A percentile compares a stretch with the other conserved stretches of the same genome.
phyloP scores from a whole-genome alignment of 345 rosid genomes.

The Pistacia atlantica region DNA sequence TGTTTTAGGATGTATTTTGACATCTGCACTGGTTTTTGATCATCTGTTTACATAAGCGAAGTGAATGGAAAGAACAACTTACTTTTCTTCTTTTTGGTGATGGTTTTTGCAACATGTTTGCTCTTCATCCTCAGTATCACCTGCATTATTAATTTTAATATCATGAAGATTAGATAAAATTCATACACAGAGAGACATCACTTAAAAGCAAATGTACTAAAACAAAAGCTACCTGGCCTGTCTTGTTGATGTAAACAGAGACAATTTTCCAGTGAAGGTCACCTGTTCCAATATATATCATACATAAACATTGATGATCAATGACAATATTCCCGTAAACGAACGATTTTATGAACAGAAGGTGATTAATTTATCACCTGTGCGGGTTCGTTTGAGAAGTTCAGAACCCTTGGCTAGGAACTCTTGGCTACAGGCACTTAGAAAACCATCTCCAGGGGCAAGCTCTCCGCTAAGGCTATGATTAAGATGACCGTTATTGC shows the following conservation, averaged over 20 bases:
- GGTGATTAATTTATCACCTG: slow-evolving; percentile 42
- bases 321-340: not conserved
- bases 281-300: slow-evolving; percentile 43
- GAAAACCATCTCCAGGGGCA: slow-evolving; percentile 57
- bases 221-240: slow-evolving; percentile 47
- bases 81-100: slow-evolving; percentile 93
- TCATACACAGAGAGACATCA: not conserved
- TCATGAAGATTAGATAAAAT: not conserved
- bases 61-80: slow-evolving; percentile 24
- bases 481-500: slow-evolving; percentile 36
- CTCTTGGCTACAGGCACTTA: slow-evolving; percentile 60
- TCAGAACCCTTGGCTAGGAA: slow-evolving; percentile 78
- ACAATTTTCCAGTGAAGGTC: slow-evolving; percentile 95
- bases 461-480: slow-evolving; percentile 56
- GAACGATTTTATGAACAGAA: not conserved
- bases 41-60: not conserved
- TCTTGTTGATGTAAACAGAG: slow-evolving; percentile 72
- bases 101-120: slow-evolving; percentile 76
- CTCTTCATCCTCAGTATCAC: slow-evolving; percentile 91
- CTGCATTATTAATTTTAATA: slow-evolving; percentile 32
- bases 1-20: slow-evolving; percentile 11
- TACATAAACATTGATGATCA: not conserved
- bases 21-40: not conserved
- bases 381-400: slow-evolving; percentile 92
- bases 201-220: not conserved